Base-by-base conservation (phyloP, 2,329 filamentous ascomycete species). In the Elsinoe australis region DNA sequence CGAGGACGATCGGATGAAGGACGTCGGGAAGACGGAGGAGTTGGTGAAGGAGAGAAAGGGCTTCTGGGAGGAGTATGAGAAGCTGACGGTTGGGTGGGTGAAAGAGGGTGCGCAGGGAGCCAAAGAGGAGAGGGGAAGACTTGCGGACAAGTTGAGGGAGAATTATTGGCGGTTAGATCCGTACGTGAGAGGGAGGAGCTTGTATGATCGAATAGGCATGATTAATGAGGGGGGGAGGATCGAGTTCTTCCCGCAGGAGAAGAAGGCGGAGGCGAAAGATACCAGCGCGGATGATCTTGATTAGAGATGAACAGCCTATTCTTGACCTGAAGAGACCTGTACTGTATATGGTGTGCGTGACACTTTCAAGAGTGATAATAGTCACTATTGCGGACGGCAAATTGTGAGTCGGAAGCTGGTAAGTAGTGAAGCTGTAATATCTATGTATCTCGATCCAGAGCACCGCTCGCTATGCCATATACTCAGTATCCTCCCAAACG, bases 151-250 rank as follows among this genome's bases (percentile, higher is more conserved):
- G 53, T 61, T 96, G 56, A 74, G 74, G 52, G 72, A 75, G 39
- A 85, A 85, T 56, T 98, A 96, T 69, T 98, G 92, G 90, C 74
- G 75, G 31, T 66, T 95, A 46, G 92, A 98, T 67, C 87, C 87
- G 0, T 94, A 90, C 63, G 64, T 96, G 22, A 75, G 92, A 31
- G 87, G 89, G 9, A 76, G 83, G 59, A 85, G 82, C n/a, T 67
- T 87, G 52, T 95, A 95, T 58, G 92, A 98, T 64, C 78, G 92
- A 52, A 75, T 74, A 9, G 86, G 88, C 1, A 70, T 92, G 52
- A 73, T 96, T 36, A 69, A 77, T 51, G 67, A 72, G 1, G 79
- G 72, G 8, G 89, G 88, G 1, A 74, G 74, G 59, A 67, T 90
- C 34, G 70, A 85, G 28, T 89, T 86, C 65, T 92, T 94, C 59